These are phyloP conservation scores for Phytophthora syringae DNA, from an alignment of 352 stramenopile genomes.

Conservation along the genomic window DNA sequence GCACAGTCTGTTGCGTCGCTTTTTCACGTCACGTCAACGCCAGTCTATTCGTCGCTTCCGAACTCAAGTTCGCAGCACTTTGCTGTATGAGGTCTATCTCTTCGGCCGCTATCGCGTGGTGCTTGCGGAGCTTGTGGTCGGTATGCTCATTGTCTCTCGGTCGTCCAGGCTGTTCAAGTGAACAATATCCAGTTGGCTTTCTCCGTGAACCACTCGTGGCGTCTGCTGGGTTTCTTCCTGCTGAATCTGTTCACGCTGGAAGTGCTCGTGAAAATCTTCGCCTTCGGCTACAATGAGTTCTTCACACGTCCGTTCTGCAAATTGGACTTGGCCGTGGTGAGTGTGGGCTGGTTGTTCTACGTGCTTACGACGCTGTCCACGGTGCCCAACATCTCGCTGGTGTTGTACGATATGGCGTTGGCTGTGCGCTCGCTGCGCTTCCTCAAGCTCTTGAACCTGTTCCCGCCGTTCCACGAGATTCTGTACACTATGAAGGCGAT, in stretches of 20 bases:
- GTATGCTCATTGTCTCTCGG: conserved; percentile 77
- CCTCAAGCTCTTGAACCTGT: conserved; percentile 83
- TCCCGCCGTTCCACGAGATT: conserved; percentile 86
- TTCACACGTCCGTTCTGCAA: conserved; percentile 82
- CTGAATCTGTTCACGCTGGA: conserved; percentile 80
- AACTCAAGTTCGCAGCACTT: conserved; percentile 52
- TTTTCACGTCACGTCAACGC: conserved; percentile 48
- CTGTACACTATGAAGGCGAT: conserved; percentile 88
- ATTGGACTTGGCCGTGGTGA: conserved; percentile 72
- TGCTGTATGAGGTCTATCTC: conserved; percentile 70
- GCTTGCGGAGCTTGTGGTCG: conserved; percentile 75
- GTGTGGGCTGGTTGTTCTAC: conserved; percentile 85
- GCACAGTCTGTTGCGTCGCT: conserved; percentile 51
- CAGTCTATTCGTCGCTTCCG: conserved; percentile 62
- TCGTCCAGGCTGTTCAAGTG: conserved; percentile 82
- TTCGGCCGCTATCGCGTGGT: conserved; percentile 76
- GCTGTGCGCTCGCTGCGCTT: conserved; percentile 80
- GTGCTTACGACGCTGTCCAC: conserved; percentile 68
- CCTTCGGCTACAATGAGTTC: conserved; percentile 79
- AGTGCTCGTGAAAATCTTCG: conserved; percentile 79
- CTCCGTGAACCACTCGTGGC: conserved; percentile 76
- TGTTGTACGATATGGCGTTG: conserved; percentile 82
- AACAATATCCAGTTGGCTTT: conserved; percentile 86
- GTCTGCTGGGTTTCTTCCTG: conserved; percentile 70
- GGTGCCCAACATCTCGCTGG: conserved; percentile 64